Evolutionary conservation across 352 stramenopile genomes (phyloP).

Genomic region (Sclerospora graminicola): DNA sequence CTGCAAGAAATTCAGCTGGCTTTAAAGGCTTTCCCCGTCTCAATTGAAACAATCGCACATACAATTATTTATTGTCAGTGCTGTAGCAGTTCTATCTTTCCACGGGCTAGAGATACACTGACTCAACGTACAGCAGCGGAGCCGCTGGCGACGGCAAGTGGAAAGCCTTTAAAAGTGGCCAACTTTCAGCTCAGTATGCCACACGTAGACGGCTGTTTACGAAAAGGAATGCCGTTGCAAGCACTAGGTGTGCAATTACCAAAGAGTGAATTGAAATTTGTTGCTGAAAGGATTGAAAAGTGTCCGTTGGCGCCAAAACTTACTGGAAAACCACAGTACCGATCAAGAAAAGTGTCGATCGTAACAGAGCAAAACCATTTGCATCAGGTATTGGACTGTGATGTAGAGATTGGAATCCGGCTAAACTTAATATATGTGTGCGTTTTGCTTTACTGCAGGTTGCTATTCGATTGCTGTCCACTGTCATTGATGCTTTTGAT

Average conservation of each 20-base stretch:
- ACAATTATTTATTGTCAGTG: conserved; percentile 61
- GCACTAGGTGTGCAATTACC: conserved; percentile 56
- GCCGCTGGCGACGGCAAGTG: conserved; percentile 36
- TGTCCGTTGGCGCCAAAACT: conserved; percentile 51
- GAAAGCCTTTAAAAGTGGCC: conserved; percentile 59
- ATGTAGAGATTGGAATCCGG: neutral
- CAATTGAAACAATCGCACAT: conserved; percentile 64
- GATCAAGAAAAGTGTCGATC: conserved; percentile 32
- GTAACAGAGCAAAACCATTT: conserved; percentile 68
- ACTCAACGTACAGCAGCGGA: conserved; percentile 46
- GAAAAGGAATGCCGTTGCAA: conserved; percentile 76
- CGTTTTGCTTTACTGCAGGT: conserved; percentile 26
- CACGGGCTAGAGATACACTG: conserved; percentile 50
- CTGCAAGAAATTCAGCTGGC: conserved; percentile 54
- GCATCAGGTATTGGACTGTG: conserved; percentile 41
- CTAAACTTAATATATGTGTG: neutral
- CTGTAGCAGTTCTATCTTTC: conserved; percentile 69
- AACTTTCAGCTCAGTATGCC: conserved; percentile 86
- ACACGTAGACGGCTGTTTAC: conserved; percentile 72
- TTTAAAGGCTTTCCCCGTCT: conserved; percentile 47
- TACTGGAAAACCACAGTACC: conserved; percentile 55
- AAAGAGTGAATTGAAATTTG: conserved; percentile 83
- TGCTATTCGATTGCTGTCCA: conserved; percentile 51
- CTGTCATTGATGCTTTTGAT: conserved; percentile 52
- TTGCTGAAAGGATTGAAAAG: conserved; percentile 63